Evolutionary conservation across 306 rosid genomes (phyloP).

Genomic region (Trifolium repens): DNA sequence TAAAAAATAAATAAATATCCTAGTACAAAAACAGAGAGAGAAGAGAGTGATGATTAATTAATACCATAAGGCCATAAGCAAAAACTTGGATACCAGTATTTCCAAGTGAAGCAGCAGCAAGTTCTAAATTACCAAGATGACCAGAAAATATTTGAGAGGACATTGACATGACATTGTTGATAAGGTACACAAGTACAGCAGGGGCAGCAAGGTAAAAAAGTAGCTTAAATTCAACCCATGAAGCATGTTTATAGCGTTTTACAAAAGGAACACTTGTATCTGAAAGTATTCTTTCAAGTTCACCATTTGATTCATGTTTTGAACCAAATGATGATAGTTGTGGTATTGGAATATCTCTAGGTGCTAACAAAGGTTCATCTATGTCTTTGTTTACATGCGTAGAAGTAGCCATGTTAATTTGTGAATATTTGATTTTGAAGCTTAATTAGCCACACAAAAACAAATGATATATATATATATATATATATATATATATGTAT

Average conservation of each 20-base stretch:
- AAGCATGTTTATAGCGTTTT: constrained; percentile 46
- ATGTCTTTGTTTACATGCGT: neutral
- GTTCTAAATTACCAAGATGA: constrained; percentile 75
- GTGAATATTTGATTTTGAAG: neutral
- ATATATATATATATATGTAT: too few species aligned
- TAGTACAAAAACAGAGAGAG: neutral
- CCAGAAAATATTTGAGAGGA: constrained; percentile 70
- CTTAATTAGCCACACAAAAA: neutral
- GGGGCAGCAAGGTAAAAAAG: constrained; percentile 67
- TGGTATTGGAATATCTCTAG: constrained; percentile 1
- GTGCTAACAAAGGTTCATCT: constrained; percentile 37
- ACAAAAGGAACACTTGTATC: constrained; percentile 40
- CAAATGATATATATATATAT: too few species aligned
- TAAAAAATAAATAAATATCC: too few species aligned
- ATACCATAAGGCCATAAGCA: constrained; percentile 78
- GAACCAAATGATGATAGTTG: constrained; percentile 12
- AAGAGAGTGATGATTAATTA: neutral
- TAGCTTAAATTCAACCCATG: constrained; percentile 63
- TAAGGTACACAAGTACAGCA: constrained; percentile 59
- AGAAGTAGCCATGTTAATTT: neutral
- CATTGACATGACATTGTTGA: constrained; percentile 75
- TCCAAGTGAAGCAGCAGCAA: constrained; percentile 81
- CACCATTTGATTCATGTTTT: constrained; percentile 38
- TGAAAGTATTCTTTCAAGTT: constrained; percentile 66
- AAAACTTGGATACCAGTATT: constrained; percentile 77